These are phyloP conservation scores for Globisporangium nunn DNA, from an alignment of 352 stramenopile genomes.

Conservation along the genomic window DNA sequence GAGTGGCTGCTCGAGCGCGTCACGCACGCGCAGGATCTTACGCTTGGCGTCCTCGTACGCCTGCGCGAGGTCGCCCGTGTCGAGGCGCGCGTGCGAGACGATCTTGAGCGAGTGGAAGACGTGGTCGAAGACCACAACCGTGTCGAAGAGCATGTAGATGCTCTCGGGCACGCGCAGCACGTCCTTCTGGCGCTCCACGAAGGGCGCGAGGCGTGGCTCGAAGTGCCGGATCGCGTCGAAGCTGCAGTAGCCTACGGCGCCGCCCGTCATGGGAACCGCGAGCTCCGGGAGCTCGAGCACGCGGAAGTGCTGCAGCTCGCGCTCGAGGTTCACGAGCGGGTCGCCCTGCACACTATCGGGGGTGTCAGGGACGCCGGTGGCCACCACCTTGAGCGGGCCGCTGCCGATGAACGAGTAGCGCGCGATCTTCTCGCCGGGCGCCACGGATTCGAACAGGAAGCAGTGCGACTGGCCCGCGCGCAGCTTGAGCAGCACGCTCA, in stretches of 20 bases:
- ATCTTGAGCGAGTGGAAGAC: slow-evolving; percentile 89
- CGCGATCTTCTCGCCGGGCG: slow-evolving; percentile 79
- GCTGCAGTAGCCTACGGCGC: slow-evolving; percentile 83
- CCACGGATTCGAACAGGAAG: slow-evolving; percentile 85
- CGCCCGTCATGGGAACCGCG: slow-evolving; percentile 77
- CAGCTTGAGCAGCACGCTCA: slow-evolving; percentile 86
- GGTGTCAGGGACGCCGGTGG: slow-evolving; percentile 50
- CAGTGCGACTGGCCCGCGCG: slow-evolving; percentile 68
- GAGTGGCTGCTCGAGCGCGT: slow-evolving; percentile 55
- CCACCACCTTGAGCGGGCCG: slow-evolving; percentile 67
- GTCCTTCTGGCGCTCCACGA: slow-evolving; percentile 68
- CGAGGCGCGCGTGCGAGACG: slow-evolving; percentile 72
- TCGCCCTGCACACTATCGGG: slow-evolving; percentile 37
- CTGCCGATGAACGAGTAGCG: slow-evolving; percentile 88
- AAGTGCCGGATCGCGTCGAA: slow-evolving; percentile 88
- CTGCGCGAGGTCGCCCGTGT: slow-evolving; percentile 50
- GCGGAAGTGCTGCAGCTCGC: slow-evolving; percentile 72
- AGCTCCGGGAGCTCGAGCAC: slow-evolving; percentile 66
- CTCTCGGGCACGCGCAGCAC: slow-evolving; percentile 81
- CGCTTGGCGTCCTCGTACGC: slow-evolving; percentile 67
- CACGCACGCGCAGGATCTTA: slow-evolving; percentile 65
- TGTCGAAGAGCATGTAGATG: slow-evolving; percentile 90
- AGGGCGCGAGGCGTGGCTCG: slow-evolving; percentile 76
- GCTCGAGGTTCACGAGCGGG: slow-evolving; percentile 69
- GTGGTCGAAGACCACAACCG: slow-evolving; percentile 87